Conservation (phyloP, 345 rosid species). For the Punica granatum region DNA sequence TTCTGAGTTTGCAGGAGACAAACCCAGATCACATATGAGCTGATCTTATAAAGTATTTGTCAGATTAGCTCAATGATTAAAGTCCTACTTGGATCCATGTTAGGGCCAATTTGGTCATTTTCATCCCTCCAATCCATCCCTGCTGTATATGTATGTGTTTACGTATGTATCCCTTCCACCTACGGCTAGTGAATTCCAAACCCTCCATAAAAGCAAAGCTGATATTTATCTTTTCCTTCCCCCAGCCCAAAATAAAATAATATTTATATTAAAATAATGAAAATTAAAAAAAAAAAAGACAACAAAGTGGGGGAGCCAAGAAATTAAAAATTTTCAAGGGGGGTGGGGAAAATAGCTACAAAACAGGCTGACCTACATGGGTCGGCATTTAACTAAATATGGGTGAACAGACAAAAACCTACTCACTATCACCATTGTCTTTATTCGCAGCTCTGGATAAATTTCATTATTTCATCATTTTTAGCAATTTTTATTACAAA, state of each 20-base stretch:
- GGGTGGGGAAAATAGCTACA: background rate
- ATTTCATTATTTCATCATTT: background rate
- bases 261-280: too few species aligned
- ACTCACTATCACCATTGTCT: conserved; percentile 6
- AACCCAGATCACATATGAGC: conserved; percentile 10
- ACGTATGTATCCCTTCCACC: background rate
- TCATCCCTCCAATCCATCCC: background rate
- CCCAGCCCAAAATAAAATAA: background rate
- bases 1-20: conserved; percentile 5
- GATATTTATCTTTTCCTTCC: background rate
- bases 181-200: background rate
- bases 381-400: conserved; percentile 12
- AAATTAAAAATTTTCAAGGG: background rate
- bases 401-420: conserved; percentile 14
- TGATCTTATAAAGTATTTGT: conserved; percentile 5
- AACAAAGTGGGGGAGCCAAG: too few species aligned
- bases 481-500: too few species aligned
- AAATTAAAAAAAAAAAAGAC: too few species aligned
- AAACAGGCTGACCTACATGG: conserved; percentile 1
- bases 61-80: conserved; percentile 13
- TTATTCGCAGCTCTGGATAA: background rate
- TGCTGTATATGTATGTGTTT: background rate
- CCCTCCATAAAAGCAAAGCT: conserved; percentile 1
- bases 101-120: conserved; percentile 7
- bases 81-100: conserved; percentile 8